phyloP scores from a whole-genome alignment of 164 flowering plant genomes.

The Annona cherimola region DNA sequence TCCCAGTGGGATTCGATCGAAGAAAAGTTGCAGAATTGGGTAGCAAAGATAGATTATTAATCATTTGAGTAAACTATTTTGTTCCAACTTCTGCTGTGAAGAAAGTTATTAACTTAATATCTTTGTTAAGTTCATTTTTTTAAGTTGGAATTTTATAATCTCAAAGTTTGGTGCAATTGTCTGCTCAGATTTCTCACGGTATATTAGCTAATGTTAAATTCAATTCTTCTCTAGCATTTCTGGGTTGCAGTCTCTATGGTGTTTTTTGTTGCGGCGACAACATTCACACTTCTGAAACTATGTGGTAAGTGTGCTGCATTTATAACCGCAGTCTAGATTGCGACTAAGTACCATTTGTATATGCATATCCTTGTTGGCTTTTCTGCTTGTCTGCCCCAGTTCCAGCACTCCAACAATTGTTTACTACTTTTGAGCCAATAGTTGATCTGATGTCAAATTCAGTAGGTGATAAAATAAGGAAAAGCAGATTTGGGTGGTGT shows the following conservation, averaged over 20 bases:
- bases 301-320: slow-evolving; percentile 36
- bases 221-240: slow-evolving; percentile 41
- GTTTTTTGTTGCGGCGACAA: slow-evolving; percentile 62
- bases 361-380: neutral
- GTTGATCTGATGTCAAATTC: too few relatives aligned
- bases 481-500: too few relatives aligned
- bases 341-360: neutral
- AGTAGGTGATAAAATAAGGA: too few relatives aligned
- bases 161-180: neutral
- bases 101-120: neutral
- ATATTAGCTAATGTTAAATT: slow-evolving; percentile 3
- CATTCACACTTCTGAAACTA: slow-evolving; percentile 60
- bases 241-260: slow-evolving; percentile 77
- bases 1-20: too few relatives aligned
- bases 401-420: neutral
- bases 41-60: too few relatives aligned
- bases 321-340: neutral
- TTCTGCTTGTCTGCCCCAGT: neutral
- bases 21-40: too few relatives aligned
- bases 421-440: neutral
- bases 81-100: neutral
- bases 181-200: neutral
- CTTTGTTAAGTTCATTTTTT: neutral
- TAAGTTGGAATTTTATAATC: neutral
- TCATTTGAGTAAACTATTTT: neutral